Percentiles rank a stretch among this genome's conserved stretches.
Conservation (phyloP, 306 rosid genomes). For the Prunus padus region DNA sequence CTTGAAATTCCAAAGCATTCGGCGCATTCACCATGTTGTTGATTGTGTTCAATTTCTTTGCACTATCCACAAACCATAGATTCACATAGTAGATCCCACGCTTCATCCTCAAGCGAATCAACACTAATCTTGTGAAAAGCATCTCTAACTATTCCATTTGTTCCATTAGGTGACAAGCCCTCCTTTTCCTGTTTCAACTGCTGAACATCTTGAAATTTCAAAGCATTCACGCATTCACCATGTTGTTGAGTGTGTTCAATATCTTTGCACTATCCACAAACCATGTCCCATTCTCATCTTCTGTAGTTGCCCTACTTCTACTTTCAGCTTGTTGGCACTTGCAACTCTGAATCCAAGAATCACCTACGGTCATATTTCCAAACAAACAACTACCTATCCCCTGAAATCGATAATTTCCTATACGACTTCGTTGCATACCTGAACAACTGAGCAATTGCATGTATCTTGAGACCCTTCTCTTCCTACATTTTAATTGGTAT, state of each 20-base stretch:
- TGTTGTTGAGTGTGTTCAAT: slow-evolving; percentile 33
- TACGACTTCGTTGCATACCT: slow-evolving; percentile 26
- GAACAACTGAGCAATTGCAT: slow-evolving; percentile 32
- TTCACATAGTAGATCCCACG: too few species aligned
- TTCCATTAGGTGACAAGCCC: slow-evolving; percentile 36
- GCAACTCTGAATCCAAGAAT: slow-evolving; percentile 38
- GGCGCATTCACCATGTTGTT: slow-evolving; percentile 31
- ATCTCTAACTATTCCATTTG: slow-evolving; percentile 49
- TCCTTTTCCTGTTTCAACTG: slow-evolving; percentile 47
- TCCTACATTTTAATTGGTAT: slow-evolving; percentile 33
- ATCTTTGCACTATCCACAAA: slow-evolving; percentile 41
- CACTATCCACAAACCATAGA: slow-evolving; percentile 34
- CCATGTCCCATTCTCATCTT: slow-evolving; percentile 53
- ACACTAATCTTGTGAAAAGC: too few species aligned
- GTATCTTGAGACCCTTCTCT: slow-evolving; percentile 38
- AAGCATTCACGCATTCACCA: slow-evolving; percentile 25
- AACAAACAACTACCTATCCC: slow-evolving; percentile 28
- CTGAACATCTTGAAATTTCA: slow-evolving; percentile 54
- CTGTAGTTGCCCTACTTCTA: slow-evolving; percentile 35
- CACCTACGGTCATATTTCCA: slow-evolving; percentile 16
- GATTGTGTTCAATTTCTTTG: slow-evolving; percentile 39
- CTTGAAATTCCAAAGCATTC: slow-evolving; percentile 42
- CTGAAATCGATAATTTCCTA: slow-evolving; percentile 26
- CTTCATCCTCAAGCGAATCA: too few species aligned
- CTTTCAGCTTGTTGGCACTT: slow-evolving; percentile 62